These are phyloP conservation scores for Mycena polygramma DNA, from an alignment of 768 basidiomycete species.

Conservation along the genomic window DNA sequence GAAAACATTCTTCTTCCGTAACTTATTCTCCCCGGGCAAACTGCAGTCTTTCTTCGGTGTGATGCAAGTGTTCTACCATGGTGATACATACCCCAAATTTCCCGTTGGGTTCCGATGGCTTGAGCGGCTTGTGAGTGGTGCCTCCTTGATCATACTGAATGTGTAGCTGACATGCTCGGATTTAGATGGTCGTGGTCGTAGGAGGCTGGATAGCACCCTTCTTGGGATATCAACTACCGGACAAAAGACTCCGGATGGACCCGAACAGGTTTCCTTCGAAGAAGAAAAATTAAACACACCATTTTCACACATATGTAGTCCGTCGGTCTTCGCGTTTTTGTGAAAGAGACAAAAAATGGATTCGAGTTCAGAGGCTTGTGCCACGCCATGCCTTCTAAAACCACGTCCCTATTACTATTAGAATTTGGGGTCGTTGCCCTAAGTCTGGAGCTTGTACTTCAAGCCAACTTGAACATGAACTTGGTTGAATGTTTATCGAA, in stretches of 20 bases:
- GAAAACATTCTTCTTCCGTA: constrained; percentile 11
- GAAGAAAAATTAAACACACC: neutral
- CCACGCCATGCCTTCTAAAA: no score
- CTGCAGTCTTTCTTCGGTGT: neutral
- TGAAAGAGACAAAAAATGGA: no score
- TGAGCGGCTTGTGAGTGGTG: constrained; percentile 7
- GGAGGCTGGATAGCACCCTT: constrained; percentile 10
- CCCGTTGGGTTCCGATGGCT: constrained; percentile 1
- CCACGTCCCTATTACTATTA: no score
- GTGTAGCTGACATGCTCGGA: neutral
- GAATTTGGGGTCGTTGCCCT: no score
- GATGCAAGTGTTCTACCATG: constrained; percentile 12
- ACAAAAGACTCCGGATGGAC: constrained; percentile 14
- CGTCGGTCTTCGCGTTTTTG: no score
- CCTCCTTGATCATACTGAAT: neutral
- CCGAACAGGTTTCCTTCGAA: constrained; percentile 3
- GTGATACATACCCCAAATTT: constrained; percentile 6
- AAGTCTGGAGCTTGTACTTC: no score
- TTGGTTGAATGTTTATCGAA: no score
- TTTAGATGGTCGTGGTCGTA: neutral
- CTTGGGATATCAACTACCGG: neutral
- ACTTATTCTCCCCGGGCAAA: neutral
- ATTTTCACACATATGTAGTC: no score
- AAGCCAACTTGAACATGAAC: no score
- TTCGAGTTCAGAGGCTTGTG: no score